Base-by-base conservation (phyloP, 257 asterid genomes). In the Scutellaria galericulata region DNA sequence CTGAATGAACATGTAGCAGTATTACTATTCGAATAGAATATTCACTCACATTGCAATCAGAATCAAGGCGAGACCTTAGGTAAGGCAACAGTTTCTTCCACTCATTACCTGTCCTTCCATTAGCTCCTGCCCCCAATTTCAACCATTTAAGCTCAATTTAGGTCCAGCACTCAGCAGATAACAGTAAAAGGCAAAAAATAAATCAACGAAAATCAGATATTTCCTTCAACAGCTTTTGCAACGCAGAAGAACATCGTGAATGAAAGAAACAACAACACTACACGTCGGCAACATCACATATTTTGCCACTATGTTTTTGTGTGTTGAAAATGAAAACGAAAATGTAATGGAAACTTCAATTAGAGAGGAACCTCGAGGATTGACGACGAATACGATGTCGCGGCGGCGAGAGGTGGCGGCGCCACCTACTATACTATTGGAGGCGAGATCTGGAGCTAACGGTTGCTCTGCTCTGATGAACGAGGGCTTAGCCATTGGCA, bases 11-110 rank as follows among this genome's bases (percentile, higher is more conserved):
- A 40, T 59, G 61, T 39, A 73, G 56, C 50, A 68, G 35, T 45
- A 47, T 47, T 47, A 47, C 15, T 13, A 41, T 24, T 66, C 37
- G 66, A 72, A 57, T 7, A 69, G 27, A 51, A 44, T 5, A n/a
- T 37, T 54, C 22, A 75, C 99, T 89, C 84, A 91, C 99, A 75
- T 95, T 95, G 81, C 82, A 95, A 46, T 90, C 92, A 50, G 86
- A 80, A 58, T 90, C 89, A n/a, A 95, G 90, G 76, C 96, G 93
- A 80, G 96, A 90, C 87, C 90, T 83, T 58, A 95, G 81, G 72
- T 82, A 86, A 50, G 99, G 99, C 79, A 95, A 78, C 76, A 92
- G 83, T 44, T 85, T 90, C 88, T 90, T 92, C 99, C 98, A 95
- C 83, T 95, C 96, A 84, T 87, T 89, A 42, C 89, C 99, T 3